Evolutionary conservation across 2,329 filamentous ascomycete species (phyloP), one percentile per base, ranked within the genome.

Genomic region (Talaromyces pinophilus): DNA sequence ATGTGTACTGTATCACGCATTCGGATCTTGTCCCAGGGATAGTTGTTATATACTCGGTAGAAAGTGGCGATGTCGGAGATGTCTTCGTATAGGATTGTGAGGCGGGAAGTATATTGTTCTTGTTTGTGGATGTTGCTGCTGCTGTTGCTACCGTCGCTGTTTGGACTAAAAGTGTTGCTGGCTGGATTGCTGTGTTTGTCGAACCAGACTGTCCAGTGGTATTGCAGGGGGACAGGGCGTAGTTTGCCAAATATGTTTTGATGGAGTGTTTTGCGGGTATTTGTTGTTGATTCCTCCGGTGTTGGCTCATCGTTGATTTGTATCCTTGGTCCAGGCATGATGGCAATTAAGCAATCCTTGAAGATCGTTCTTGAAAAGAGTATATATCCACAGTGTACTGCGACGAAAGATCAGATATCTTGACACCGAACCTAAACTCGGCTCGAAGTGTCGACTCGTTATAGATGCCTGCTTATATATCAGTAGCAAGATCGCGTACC

Each of bases 41-140:
- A 91, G 79, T 93, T 92, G 81, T 93, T 93, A 81, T 88, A 88
- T 80, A 92, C 90, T 68, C 90, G 86, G 88, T 91, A 93, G 78
- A 93, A 93, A 76, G 75, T 77, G 5, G 75, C 79, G 63, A 81
- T 79, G 68, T 81, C 80, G 38, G 77, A 71, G 55, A 82, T 76
- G 46, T 79, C 74, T 63, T 78, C 78, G 65, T 80, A 74, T 6
- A 81, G 71, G 30, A 78, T 68, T 33, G 76, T 81, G 35, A 81
- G 71, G 6, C 66, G 66, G 6, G 62, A 61, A 40, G 55, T 55
- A 22, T 67, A 67, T n/a, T 64, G 54, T 35, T 64, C 30, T 46
- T 67, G 63, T 3, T 33, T 44, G n/a, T 52, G 42, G 19, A 10
- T 62, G 22, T 19, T 42, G 60, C 1, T 38, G 22, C 46, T 38